These are phyloP conservation scores for Didymella segeticola DNA, from an alignment of 2,329 filamentous ascomycete genomes.

Conservation along the genomic window DNA sequence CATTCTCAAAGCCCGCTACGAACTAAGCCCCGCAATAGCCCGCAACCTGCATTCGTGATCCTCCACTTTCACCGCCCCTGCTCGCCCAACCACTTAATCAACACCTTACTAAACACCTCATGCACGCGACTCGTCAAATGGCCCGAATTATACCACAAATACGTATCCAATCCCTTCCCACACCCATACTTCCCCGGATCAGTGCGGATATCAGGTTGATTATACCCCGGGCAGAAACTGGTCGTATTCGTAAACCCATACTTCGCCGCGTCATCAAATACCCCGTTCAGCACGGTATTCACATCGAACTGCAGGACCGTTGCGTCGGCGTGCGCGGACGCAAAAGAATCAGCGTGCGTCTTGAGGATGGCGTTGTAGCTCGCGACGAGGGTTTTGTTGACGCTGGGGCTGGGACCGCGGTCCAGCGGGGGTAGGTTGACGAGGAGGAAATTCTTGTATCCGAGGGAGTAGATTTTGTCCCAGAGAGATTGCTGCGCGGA, in stretches of 20 bases:
- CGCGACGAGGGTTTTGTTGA: conserved; percentile 47
- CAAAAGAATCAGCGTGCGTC: conserved; percentile 46
- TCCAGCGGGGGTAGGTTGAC: conserved; percentile 21
- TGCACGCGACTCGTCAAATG: conserved; percentile 56
- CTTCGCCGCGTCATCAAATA: conserved; percentile 51
- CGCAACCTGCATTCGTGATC: too few species aligned
- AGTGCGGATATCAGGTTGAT: conserved; percentile 54
- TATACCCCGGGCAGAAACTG: conserved; percentile 53
- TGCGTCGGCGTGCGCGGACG: conserved; percentile 36
- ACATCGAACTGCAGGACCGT: conserved; percentile 56
- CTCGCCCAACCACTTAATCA: conserved; percentile 28
- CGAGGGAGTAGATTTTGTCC: conserved; percentile 50
- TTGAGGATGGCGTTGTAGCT: conserved; percentile 54
- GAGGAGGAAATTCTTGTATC: conserved; percentile 55
- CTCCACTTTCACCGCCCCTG: too few species aligned
- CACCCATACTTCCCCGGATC: conserved; percentile 57
- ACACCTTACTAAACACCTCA: conserved; percentile 43
- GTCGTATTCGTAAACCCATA: conserved; percentile 58
- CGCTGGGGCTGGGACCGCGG: conserved; percentile 4
- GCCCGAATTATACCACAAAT: conserved; percentile 59
- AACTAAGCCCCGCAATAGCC: too few species aligned
- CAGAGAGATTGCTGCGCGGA: conserved; percentile 52
- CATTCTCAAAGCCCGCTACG: too few species aligned
- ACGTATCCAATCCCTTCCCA: conserved; percentile 49
- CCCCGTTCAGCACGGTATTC: conserved; percentile 50